Base-by-base conservation (phyloP, 768 basidiomycete genomes). In the Jaapia argillacea region DNA sequence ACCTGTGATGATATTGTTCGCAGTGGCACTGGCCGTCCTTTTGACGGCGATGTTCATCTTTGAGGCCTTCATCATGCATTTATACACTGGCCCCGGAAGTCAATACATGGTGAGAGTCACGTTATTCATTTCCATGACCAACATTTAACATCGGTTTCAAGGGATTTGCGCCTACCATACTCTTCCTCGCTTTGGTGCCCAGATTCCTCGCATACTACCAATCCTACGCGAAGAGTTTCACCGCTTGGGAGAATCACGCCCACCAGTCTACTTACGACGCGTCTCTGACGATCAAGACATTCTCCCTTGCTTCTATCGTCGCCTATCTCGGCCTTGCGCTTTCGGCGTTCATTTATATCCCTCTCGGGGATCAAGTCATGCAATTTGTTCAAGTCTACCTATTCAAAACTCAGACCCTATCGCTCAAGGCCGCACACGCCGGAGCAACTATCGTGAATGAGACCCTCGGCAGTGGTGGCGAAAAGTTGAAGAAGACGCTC, bases 321-420 rank as follows among this genome's bases (percentile, higher is more conserved):
- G 85, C 94, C 0, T 97, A 93, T 58, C 79, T 92, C 41, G 85
- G 86, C 31, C 74, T 99, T n/a, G 80, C 77, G 4, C 77, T 98
- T 13, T 89, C 85, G n/a, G 91, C 93, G 13, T 97, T 92, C 56
- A 76, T 96, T 40, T 99, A 98, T 58, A 87, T 94, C 3, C 92
- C 92, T 0, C 96, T 93, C 49, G 92, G 92, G 23, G 84, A 84
- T 56, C 73, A 74, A 41, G 78, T 90, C 48, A 90, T 92, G 85
- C 65, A 70, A 5, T 57, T 68, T 40, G 65, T 74, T 2, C 63
- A 65, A 39, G 35, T 41, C 26, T 47, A 48, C 40, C 48, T 61
- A 3, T 55, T 55, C 51, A 44, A 61, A 35, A 36, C 46, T 16
- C 13, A 48, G 13, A 33, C 42, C 4, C 24, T 45, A 18, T 39